These are phyloP conservation scores for Polytolypa hystricis DNA, from an alignment of 2,329 filamentous ascomycete genomes.

Conservation along the genomic window DNA sequence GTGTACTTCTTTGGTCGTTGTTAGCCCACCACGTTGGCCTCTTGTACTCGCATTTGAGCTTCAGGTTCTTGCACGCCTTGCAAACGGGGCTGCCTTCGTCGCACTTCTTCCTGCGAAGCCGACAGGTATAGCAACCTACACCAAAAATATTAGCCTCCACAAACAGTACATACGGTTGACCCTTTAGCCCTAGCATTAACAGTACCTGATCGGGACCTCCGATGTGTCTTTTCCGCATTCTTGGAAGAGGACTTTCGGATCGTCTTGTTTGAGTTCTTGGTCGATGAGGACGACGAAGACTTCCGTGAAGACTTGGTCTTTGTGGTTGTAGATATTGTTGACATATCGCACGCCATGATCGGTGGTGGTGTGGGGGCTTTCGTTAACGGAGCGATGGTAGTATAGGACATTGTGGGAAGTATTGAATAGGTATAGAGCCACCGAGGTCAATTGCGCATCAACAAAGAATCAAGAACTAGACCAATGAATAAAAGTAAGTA, in stretches of 20 bases:
- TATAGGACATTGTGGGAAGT: slow-evolving; percentile 11
- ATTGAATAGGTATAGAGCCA: not conserved
- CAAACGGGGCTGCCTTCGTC: slow-evolving; percentile 56
- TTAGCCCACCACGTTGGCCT: slow-evolving; percentile 96
- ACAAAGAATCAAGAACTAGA: too few species aligned
- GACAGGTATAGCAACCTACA: slow-evolving; percentile 55
- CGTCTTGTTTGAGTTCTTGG: slow-evolving; percentile 6
- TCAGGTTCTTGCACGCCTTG: slow-evolving; percentile 58
- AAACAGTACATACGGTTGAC: not conserved
- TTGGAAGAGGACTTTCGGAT: slow-evolving; percentile 4
- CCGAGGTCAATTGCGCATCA: not conserved
- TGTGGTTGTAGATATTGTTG: slow-evolving; percentile 6
- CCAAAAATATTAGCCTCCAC: not conserved
- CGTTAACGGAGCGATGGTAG: slow-evolving; percentile 12
- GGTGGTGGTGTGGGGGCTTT: slow-evolving; percentile 9
- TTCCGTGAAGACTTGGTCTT: slow-evolving; percentile 8
- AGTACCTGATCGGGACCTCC: slow-evolving; percentile 12
- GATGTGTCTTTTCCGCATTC: slow-evolving; percentile 10
- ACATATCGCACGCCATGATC: slow-evolving; percentile 7
- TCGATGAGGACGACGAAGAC: not conserved
- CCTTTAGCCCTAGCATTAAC: not conserved
- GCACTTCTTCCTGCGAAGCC: slow-evolving; percentile 58
- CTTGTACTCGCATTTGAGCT: slow-evolving; percentile 89
- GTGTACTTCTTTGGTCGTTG: slow-evolving; percentile 68
- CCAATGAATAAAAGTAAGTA: not conserved